Evolutionary conservation across 192 early-diverging fungal genomes (phyloP).

Genomic region (Coemansia sp.): DNA sequence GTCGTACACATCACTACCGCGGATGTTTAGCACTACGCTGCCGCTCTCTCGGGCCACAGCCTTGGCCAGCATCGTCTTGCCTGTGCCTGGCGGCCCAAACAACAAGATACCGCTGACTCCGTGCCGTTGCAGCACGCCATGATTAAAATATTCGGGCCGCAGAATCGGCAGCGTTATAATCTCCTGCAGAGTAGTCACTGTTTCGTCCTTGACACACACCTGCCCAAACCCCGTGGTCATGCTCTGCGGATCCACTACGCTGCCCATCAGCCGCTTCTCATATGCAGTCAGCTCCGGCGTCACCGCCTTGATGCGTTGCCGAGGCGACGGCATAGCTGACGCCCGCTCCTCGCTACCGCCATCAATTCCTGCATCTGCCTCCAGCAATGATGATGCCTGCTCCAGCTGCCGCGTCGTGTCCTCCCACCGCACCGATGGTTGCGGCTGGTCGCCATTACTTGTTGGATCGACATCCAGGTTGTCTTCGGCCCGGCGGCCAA

Average conservation of each 20-base stretch:
- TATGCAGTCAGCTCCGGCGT: conserved; percentile 60
- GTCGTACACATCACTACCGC: conserved; percentile 75
- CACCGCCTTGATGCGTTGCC: conserved; percentile 46
- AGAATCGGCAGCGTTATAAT: conserved; percentile 76
- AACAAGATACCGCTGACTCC: conserved; percentile 76
- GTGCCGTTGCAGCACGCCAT: conserved; percentile 67
- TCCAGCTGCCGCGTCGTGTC: conserved; percentile 31
- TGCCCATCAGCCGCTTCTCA: conserved; percentile 74
- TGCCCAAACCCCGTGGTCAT: conserved; percentile 64
- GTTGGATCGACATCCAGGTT: conserved; percentile 22
- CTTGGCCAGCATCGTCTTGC: conserved; percentile 84
- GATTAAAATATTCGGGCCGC: conserved; percentile 74
- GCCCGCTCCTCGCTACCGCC: conserved; percentile 6
- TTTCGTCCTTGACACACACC: conserved; percentile 72
- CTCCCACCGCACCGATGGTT: conserved; percentile 21
- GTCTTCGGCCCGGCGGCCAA: conserved; percentile 42
- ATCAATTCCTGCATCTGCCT: not conserved
- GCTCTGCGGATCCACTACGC: conserved; percentile 74
- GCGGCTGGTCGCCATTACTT: not conserved
- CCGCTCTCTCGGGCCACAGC: conserved; percentile 83
- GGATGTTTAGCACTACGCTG: conserved; percentile 73
- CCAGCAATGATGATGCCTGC: conserved; percentile 1
- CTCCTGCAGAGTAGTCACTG: conserved; percentile 84
- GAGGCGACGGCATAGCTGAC: conserved; percentile 16
- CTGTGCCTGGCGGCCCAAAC: conserved; percentile 85